A percentile compares a stretch with the other conserved stretches of the same genome.
These are phyloP conservation scores for Mycogone perniciosa DNA, from an alignment of 2,329 filamentous ascomycete species.

Conservation along the genomic window DNA sequence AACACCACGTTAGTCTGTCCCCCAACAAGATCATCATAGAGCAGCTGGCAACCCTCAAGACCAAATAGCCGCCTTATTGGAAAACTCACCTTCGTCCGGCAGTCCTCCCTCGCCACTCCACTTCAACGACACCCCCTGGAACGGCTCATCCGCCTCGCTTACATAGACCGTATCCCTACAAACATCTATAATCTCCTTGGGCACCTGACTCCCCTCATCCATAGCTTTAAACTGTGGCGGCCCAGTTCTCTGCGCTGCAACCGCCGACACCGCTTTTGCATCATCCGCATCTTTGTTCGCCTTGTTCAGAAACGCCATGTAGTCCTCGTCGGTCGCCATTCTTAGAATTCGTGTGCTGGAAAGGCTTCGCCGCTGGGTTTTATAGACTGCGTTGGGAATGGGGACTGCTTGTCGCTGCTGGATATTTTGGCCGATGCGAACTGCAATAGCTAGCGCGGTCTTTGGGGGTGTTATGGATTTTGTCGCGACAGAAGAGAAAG, in stretches of 20 bases:
- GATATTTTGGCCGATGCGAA: too few species aligned
- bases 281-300: conserved; percentile 72
- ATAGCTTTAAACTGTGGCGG: conserved; percentile 42
- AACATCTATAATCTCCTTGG: conserved; percentile 47
- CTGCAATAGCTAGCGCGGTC: too few species aligned
- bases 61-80: too few species aligned
- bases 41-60: too few species aligned
- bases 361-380: conserved; percentile 14
- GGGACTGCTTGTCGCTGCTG: too few species aligned
- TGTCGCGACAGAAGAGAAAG: neutral
- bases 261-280: conserved; percentile 14
- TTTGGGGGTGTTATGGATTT: too few species aligned
- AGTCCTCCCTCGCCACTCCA: conserved; percentile 48
- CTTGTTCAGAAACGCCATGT: conserved; percentile 79
- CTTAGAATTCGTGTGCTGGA: conserved; percentile 20
- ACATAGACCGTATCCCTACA: conserved; percentile 57
- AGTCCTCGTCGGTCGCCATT: conserved; percentile 76
- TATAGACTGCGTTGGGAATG: neutral
- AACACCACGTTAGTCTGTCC: too few species aligned
- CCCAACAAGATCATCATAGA: too few species aligned
- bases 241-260: conserved; percentile 16
- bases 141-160: conserved; percentile 82
- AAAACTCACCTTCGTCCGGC: conserved; percentile 53
- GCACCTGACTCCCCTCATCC: conserved; percentile 52
- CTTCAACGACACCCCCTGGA: conserved; percentile 66